Conservation (phyloP, 495 filamentous ascomycete genomes). For the Neurospora hispaniola region DNA sequence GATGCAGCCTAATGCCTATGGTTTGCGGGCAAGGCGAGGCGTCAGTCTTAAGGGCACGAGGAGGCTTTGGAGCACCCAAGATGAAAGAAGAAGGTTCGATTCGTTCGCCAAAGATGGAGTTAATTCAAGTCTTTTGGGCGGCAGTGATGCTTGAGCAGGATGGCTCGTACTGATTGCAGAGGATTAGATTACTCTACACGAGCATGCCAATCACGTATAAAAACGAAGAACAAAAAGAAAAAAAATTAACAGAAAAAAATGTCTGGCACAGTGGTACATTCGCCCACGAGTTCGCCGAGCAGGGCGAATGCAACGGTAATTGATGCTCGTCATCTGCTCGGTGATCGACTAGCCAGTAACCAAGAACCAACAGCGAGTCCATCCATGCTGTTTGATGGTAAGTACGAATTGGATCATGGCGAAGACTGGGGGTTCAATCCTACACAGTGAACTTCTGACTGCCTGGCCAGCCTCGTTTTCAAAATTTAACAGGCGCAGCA, state of each 20-base stretch:
- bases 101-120: neutral
- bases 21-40: conserved; percentile 16
- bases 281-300: neutral
- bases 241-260: no score
- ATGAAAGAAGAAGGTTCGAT: neutral
- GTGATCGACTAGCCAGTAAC: neutral
- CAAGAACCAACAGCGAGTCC: neutral
- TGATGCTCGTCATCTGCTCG: neutral
- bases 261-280: neutral
- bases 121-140: neutral
- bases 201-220: neutral
- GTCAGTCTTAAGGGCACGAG: conserved; percentile 17
- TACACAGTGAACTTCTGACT: neutral
- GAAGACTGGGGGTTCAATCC: neutral
- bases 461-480: neutral
- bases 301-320: neutral
- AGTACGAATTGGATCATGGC: neutral
- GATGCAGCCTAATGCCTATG: conserved; percentile 15
- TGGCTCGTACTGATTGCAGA: neutral
- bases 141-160: neutral
- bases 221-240: neutral
- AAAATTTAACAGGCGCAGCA: neutral
- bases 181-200: neutral
- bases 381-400: neutral
- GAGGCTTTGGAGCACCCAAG: conserved; percentile 4